Evolutionary conservation across 192 early-diverging fungal species (phyloP), one percentile per base, ranked within the genome.

Genomic region (Phlyctochytrium bullatum): DNA sequence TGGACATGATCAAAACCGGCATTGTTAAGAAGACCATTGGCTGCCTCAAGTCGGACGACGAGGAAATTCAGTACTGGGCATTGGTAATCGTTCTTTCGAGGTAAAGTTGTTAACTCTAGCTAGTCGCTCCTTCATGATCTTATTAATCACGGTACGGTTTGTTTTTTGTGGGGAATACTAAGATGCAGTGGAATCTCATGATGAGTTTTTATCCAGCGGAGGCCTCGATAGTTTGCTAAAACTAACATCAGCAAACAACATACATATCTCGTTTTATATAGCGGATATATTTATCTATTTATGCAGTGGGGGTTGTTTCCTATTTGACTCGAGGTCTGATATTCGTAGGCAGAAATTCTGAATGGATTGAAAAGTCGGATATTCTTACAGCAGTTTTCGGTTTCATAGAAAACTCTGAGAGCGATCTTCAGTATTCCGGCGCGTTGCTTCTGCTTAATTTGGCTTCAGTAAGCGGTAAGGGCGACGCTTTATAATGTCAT

Each of bases 61-160:
- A 82, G 4, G 89, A 92, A 65, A 80, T 84, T n/a, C 79, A 81
- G n/a, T 90, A 89, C 47, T 92, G 91, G 91, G 79, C 89, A 1
- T 65, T 89, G 40, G 73, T 85, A 3, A 71, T 78, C 35, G 71
- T 75, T 1, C 75, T 16, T 56, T 0, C 25, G 34, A 25, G 32
- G 25, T 33, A 0, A n/a, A 60, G n/a, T 56, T 73, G 64, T 2
- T 59, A 3, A 36, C 34, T 29, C 34, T 67, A 30, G 35, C 16
- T 32, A 75, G 72, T 66, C 76, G 4, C 56, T 82, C 28, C 54
- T 82, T 29, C 80, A 82, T 61, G 80, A 83, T 34, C 60, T 82
- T 14, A 36, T 80, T 33, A 73, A 66, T 62, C 32, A 53, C 25
- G 57, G 76, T 80, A 52, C 35, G 64, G 28, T 25, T 70, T 30